phyloP scores from a whole-genome alignment of 345 rosid species.

The Bretschneidera sinensis region DNA sequence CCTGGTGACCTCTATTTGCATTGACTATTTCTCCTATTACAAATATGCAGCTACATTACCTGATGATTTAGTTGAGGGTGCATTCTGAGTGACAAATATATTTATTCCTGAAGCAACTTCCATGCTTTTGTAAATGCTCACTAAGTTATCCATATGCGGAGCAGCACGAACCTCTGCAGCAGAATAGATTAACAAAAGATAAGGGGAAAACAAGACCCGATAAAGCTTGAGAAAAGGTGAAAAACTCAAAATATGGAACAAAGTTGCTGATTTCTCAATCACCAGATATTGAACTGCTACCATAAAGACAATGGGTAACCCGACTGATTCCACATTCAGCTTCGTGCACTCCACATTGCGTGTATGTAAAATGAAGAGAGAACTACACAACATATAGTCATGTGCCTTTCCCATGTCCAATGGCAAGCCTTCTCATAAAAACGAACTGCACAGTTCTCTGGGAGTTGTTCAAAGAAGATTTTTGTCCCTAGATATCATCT shows the following conservation, averaged over 20 bases:
- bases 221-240: neutral
- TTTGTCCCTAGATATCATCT: too few species aligned
- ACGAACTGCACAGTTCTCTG: too few species aligned
- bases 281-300: neutral
- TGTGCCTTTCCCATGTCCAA: too few species aligned
- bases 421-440: too few species aligned
- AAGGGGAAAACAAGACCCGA: neutral
- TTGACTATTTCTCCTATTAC: neutral
- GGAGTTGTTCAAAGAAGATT: too few species aligned
- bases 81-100: constrained; percentile 52
- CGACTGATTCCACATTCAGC: too few species aligned
- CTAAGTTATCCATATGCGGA: constrained; percentile 94
- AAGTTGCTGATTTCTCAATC: too few species aligned
- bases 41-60: constrained; percentile 32
- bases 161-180: constrained; percentile 72
- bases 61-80: constrained; percentile 28
- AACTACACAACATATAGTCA: too few species aligned
- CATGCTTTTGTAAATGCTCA: constrained; percentile 79
- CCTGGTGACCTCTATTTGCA: neutral
- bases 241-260: neutral
- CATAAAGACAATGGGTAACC: too few species aligned
- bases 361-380: too few species aligned
- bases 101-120: constrained; percentile 75
- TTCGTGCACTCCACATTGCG: too few species aligned
- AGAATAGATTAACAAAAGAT: constrained; percentile 2